Evolutionary conservation across 176 grass and related monocot genomes (phyloP), one percentile per base, ranked within the genome.

Genomic region (Aegilops speltoides): DNA sequence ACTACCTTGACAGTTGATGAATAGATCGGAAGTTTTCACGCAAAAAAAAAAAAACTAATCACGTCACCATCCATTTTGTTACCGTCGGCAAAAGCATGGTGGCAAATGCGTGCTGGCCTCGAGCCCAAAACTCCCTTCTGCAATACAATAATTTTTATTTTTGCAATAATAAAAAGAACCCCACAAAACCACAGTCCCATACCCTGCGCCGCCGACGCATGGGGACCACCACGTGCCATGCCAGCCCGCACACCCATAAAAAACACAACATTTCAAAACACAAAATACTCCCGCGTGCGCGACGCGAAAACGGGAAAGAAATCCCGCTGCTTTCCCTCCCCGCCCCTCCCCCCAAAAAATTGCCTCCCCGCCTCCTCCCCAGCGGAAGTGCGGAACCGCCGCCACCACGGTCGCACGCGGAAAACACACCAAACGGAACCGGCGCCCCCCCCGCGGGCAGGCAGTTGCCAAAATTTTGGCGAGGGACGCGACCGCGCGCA

Each of bases 391-490:
- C 41, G 41, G 41, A 45, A 45, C 41, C 43, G 43, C 43, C 46
- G 46, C 4, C 46, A 48, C 46, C 46, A 48, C 46, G 12, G 1
- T 3, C 10, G 41, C 41, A 12, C 41, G 41, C 41, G 41, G 11
- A 46, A 4, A 52, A 17, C n/a, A 54, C 50, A 17, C 50, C 14
- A 4, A 37, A 71, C 1, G 45, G 11, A 57, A 70, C 29, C 79
- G 66, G 61, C 73, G 16, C 10, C 84, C 68, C 68, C 40, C 24
- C 8, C 2, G 31, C 40, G 56, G 82, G 59, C 43, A 45, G 68
- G 59, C 52, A 62, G 45, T 67, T 68, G 60, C 77, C 46, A 48
- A 82, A 81, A 76, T 25, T 43, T 68, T 48, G 73, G 54, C 59
- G 22, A 82, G 75, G 36, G 25, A 40, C 82, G 23, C 81, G 34